Conservation (phyloP, 768 basidiomycete genomes). For the Lyophyllum shimeji region DNA sequence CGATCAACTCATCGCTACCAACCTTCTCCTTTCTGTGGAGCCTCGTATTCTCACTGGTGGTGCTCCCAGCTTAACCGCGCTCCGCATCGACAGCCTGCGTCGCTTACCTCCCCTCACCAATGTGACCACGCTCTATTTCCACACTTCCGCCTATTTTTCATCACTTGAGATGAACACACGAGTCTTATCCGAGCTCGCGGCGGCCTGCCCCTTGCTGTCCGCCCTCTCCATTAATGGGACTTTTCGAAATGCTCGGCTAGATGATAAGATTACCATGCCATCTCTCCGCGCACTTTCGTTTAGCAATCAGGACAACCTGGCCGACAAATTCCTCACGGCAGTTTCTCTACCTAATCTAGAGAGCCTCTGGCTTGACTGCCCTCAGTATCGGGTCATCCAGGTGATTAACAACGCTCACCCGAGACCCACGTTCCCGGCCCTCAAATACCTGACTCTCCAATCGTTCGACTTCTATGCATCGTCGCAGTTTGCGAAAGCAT, state of each 20-base stretch:
- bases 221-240: constrained; percentile 30
- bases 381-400: constrained; percentile 15
- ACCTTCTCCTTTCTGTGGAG: not conserved
- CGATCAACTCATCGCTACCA: not conserved
- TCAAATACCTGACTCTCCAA: constrained; percentile 33
- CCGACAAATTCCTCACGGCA: constrained; percentile 26
- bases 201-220: constrained; percentile 21
- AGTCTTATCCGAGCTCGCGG: constrained; percentile 8
- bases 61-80: constrained; percentile 7
- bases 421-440: constrained; percentile 26
- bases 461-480: constrained; percentile 20
- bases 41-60: constrained; percentile 13
- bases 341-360: constrained; percentile 30
- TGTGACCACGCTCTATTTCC: constrained; percentile 32
- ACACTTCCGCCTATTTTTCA: constrained; percentile 11
- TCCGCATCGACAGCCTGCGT: constrained; percentile 15
- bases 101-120: constrained; percentile 26
- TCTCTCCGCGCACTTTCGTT: constrained; percentile 31
- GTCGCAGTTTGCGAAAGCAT: constrained; percentile 21
- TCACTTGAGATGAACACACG: constrained; percentile 3
- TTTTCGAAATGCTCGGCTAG: constrained; percentile 20
- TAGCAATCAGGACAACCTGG: constrained; percentile 17
- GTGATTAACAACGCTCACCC: not conserved
- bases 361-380: constrained; percentile 34
- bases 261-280: constrained; percentile 16